Conservation (phyloP, 345 rosid species). For the Erodium maritimum region DNA sequence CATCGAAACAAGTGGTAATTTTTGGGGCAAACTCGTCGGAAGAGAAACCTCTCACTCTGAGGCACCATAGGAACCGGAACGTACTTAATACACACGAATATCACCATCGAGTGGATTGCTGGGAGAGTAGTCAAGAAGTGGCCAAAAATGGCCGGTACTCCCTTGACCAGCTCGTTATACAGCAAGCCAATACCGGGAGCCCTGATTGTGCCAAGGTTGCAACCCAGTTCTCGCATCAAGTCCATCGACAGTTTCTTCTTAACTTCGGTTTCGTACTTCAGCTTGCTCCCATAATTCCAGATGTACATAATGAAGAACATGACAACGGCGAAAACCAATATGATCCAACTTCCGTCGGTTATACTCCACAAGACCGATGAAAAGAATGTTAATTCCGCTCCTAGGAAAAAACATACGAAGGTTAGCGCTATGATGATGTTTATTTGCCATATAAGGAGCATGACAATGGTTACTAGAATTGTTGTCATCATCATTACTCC, state of each 20-base stretch:
- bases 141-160: slow-evolving; percentile 93
- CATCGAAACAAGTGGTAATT: slow-evolving; percentile 83
- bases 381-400: slow-evolving; percentile 70
- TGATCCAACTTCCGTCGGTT: slow-evolving; percentile 93
- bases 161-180: slow-evolving; percentile 87
- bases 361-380: slow-evolving; percentile 75
- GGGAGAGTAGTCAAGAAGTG: slow-evolving; percentile 92
- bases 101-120: slow-evolving; percentile 81
- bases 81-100: slow-evolving; percentile 71
- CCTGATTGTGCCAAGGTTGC: slow-evolving; percentile 89
- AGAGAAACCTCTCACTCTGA: slow-evolving; percentile 76
- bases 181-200: slow-evolving; percentile 98
- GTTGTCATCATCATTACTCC: slow-evolving; percentile 99
- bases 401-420: slow-evolving; percentile 60
- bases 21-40: slow-evolving; percentile 71
- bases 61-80: slow-evolving; percentile 85
- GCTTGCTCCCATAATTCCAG: slow-evolving; percentile 98
- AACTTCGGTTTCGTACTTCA: slow-evolving; percentile 94
- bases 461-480: slow-evolving; percentile 73
- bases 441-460: slow-evolving; percentile 99
- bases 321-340: slow-evolving; percentile 67
- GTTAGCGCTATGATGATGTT: slow-evolving; percentile 66
- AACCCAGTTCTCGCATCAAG: slow-evolving; percentile 81
- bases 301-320: slow-evolving; percentile 87
- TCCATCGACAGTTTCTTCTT: slow-evolving; percentile 86